Base-by-base conservation (phyloP, 495 filamentous ascomycete genomes). In the Staphylotrichum tortipilum region DNA sequence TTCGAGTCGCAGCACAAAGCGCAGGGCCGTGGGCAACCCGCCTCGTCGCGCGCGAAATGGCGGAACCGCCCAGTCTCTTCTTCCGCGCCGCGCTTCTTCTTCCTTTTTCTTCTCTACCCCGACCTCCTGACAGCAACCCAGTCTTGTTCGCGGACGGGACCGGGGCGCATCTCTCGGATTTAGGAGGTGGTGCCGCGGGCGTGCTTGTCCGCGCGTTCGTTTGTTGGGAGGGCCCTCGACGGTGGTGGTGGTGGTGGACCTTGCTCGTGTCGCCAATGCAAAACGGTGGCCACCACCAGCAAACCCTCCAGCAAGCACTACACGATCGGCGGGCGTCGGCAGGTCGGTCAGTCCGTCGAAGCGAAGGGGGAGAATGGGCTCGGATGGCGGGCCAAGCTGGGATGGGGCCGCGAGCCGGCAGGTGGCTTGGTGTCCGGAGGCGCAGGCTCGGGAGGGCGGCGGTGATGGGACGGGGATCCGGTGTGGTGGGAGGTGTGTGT, bases 81-180 rank as follows among this genome's bases (percentile, higher is more conserved):
- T n/a, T 19, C 47, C 36, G 41, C 42, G 29, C n/a, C n/a, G n/a
- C n/a, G n/a, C n/a, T n/a, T n/a, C n/a, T n/a, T n/a, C n/a, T n/a
- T n/a, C n/a, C n/a, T n/a, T n/a, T n/a, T n/a, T n/a, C n/a, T n/a
- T n/a, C n/a, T 30, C 58, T 57, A 52, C 58, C 52, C 63, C 57
- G 45, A 48, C 51, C 64, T 67, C 62, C 55, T 21, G 55, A 37
- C 48, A 53, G 53, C 55, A 49, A 60, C 62, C 60, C 57, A 56
- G 49, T 51, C 49, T 44, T 55, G 36, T n/a, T n/a, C n/a, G 56
- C 31, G 52, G 47, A 41, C 33, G 23, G 44, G 50, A 55, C 59
- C 48, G 59, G 55, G 46, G 63, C 55, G 50, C 65, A 68, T 68
- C 51, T 64, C 65, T 58, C 57, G 47, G 55, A 44, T 37, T 15